Evolutionary conservation across 148 eudicot species (phyloP).

Genomic region (Mesembryanthemum crystallinum): DNA sequence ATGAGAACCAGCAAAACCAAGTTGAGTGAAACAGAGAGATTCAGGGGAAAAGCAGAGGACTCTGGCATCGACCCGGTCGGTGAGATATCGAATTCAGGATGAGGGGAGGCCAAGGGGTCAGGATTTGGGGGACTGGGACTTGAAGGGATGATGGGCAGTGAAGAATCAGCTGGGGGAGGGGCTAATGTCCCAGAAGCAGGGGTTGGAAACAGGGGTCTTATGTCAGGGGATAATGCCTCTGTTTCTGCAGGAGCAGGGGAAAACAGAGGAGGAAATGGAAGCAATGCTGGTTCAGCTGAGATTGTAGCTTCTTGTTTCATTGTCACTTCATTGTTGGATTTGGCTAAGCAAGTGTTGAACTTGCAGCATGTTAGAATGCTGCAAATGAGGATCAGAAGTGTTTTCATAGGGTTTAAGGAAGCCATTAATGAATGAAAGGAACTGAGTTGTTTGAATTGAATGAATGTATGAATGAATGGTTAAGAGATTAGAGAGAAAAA

Average conservation of each 20-base stretch:
- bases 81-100: constrained; percentile 41
- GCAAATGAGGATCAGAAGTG: background rate
- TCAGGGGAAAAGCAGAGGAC: constrained; percentile 36
- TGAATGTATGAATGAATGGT: background rate
- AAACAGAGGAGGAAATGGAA: constrained; percentile 22
- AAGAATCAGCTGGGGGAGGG: constrained; percentile 27
- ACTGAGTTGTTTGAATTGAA: background rate
- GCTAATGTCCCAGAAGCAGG: constrained; percentile 18
- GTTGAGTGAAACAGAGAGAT: constrained; percentile 20
- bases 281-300: constrained; percentile 35
- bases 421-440: constrained; percentile 25
- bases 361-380: background rate
- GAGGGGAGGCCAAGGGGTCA: constrained; percentile 39
- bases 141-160: constrained; percentile 65
- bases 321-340: too few species aligned
- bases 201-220: constrained; percentile 37
- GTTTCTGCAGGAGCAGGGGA: constrained; percentile 8
- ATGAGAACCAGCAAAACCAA: constrained; percentile 20
- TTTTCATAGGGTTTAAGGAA: constrained; percentile 17
- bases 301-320: constrained; percentile 8
- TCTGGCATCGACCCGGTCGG: constrained; percentile 45
- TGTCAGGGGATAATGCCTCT: constrained; percentile 27
- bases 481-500: background rate
- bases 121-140: constrained; percentile 83
- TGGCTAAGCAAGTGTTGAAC: background rate